Conservation (phyloP, 2,329 filamentous ascomycete genomes). For the Claviceps sp. region DNA sequence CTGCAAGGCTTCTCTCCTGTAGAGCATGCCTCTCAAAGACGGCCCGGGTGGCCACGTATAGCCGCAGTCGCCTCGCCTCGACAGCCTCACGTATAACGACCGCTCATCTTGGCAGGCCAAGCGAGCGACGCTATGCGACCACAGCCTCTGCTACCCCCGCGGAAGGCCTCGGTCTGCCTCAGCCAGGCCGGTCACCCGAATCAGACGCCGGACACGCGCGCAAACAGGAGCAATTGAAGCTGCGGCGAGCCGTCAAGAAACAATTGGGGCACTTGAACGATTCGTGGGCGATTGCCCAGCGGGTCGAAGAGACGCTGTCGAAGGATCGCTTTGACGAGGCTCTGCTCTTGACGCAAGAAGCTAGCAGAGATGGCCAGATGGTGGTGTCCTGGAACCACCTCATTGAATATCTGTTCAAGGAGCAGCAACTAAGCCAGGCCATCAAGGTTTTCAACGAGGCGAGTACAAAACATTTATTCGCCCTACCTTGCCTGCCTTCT, state of each 20-base stretch:
- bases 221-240: conserved; percentile 14
- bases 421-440: conserved; percentile 47
- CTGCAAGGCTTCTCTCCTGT: conserved; percentile 15
- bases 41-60: conserved; percentile 8
- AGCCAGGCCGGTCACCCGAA: conserved; percentile 10
- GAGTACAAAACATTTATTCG: conserved; percentile 10
- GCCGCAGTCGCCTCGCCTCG: background rate
- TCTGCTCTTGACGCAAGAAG: conserved; percentile 50
- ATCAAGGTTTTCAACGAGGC: conserved; percentile 85
- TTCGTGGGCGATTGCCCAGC: conserved; percentile 57
- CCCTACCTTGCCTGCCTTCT: background rate
- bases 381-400: conserved; percentile 81
- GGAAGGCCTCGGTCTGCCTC: conserved; percentile 11
- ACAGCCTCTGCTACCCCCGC: background rate
- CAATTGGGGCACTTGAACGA: conserved; percentile 55
- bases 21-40: conserved; percentile 16
- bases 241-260: conserved; percentile 30
- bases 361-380: conserved; percentile 51
- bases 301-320: conserved; percentile 47
- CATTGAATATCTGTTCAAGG: conserved; percentile 55
- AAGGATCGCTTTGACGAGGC: conserved; percentile 53
- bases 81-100: background rate
- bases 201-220: conserved; percentile 5
- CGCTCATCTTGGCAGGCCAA: conserved; percentile 5
- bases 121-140: conserved; percentile 8